phyloP scores from a whole-genome alignment of 345 rosid genomes.

The Syzygium jambos region DNA sequence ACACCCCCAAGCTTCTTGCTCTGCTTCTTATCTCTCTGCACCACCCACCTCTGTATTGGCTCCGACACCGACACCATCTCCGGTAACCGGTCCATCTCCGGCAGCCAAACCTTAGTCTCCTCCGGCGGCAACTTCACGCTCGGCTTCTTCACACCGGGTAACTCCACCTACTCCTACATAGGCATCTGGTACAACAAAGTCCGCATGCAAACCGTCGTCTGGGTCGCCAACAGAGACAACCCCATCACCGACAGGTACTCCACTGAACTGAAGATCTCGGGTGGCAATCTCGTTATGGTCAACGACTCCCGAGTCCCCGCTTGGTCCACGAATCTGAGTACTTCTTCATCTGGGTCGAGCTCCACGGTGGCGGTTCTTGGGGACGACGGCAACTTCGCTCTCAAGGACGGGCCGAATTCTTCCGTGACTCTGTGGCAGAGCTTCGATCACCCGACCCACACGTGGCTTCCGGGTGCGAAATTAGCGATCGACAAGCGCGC shows the following conservation, averaged over 20 bases:
- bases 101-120: conserved; percentile 50
- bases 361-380: conserved; percentile 35
- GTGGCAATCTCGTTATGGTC: conserved; percentile 53
- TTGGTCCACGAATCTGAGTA: conserved; percentile 60
- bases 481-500: conserved; percentile 33
- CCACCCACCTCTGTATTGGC: conserved; percentile 7
- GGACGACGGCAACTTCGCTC: conserved; percentile 55
- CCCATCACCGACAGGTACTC: conserved; percentile 36
- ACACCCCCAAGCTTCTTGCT: conserved; percentile 8
- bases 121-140: conserved; percentile 30
- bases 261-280: conserved; percentile 40
- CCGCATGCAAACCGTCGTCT: conserved; percentile 30
- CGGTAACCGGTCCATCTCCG: conserved; percentile 41
- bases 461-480: conserved; percentile 75
- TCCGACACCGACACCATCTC: conserved; percentile 36
- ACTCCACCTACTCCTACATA: conserved; percentile 50
- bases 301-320: conserved; percentile 29
- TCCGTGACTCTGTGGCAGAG: conserved; percentile 51
- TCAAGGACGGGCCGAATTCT: conserved; percentile 19
- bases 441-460: conserved; percentile 47
- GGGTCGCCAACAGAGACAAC: conserved; percentile 72
- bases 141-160: conserved; percentile 63
- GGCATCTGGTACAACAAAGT: conserved; percentile 56
- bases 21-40: conserved; percentile 14
- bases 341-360: conserved; percentile 15